A percentile compares a stretch with the other conserved stretches of the same genome.
Conservation (phyloP, 2,329 filamentous ascomycete genomes). For the Aspergillus pseudonomiae region DNA sequence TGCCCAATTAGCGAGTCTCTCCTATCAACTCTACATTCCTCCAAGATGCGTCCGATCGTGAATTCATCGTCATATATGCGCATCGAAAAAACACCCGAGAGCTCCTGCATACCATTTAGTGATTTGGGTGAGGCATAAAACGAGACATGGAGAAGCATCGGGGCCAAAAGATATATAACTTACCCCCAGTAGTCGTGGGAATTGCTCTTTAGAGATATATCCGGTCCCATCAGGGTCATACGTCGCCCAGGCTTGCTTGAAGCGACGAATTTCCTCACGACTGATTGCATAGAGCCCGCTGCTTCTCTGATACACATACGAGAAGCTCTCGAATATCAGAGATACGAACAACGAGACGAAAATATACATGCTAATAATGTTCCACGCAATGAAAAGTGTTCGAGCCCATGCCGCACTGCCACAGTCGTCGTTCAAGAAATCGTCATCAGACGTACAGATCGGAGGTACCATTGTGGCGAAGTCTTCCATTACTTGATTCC, state of each 20-base stretch:
- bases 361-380: conserved; percentile 99
- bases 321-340: conserved; percentile 98
- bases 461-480: conserved; percentile 79
- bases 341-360: conserved; percentile 98
- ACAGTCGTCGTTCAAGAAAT: conserved; percentile 88
- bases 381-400: conserved; percentile 91
- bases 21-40: conserved; percentile 70
- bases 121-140: neutral
- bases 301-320: conserved; percentile 96
- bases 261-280: conserved; percentile 89
- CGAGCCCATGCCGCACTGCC: conserved; percentile 88
- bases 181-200: conserved; percentile 82
- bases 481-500: conserved; percentile 97
- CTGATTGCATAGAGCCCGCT: conserved; percentile 89
- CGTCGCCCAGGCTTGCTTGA: conserved; percentile 98
- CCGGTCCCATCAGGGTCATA: conserved; percentile 90
- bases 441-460: conserved; percentile 70
- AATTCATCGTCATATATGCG: conserved; percentile 91
- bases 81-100: conserved; percentile 96
- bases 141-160: conserved; percentile 12
- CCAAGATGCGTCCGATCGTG: conserved; percentile 82
- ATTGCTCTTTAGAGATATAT: conserved; percentile 85
- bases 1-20: conserved; percentile 47
- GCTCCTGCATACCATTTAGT: conserved; percentile 55
- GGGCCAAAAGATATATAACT: conserved; percentile 30